Evolutionary conservation across 2,329 filamentous ascomycete species (phyloP), one percentile per base, ranked within the genome.

Genomic region (Curvularia sp.): DNA sequence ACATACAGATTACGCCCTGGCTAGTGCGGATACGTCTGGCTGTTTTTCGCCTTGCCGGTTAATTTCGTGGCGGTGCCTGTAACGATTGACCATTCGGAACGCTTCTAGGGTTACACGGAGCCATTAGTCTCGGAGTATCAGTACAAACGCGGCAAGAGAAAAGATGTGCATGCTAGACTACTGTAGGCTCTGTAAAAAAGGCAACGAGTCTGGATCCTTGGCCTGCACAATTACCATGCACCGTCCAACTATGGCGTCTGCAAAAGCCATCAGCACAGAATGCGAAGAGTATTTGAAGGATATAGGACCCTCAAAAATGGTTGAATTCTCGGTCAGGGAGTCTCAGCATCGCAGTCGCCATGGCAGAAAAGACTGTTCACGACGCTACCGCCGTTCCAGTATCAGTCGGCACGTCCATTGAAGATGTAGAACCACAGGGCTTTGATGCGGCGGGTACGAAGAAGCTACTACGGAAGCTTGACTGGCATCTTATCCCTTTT

Each of bases 401-500:
- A 39, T 54, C 52, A 4, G 50, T 59, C 12, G 62, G 65, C 7
- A 42, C 65, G 15, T 49, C 57, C 6, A 45, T 55, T 19, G 63
- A 63, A 7, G 66, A 74, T 42, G 53, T 67, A n/a, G 73, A 74
- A 45, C 38, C 56, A 1, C 66, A 70, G 34, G 72, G 70, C 25
- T 80, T 76, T 49, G 79, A 82, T 58, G 66, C 55, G 23, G 59
- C 61, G 25, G 76, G 76, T 15, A 86, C 80, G n/a, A 84, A 80
- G 63, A 79, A 75, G 54, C 79, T 87, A 0, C 67, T 87, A 36
- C 77, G 82, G 65, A 84, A 83, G 73, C 77, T 85, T 62, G 82
- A 87, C 71, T 75, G 80, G 77, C 77, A 81, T 67, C 80, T 88
- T 21, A 82, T 88, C 43, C 86, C 86, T 1, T 84, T 87, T 71